Conservation (phyloP, 169 alveolate genomes). For the Amoebophrya sp. region DNA sequence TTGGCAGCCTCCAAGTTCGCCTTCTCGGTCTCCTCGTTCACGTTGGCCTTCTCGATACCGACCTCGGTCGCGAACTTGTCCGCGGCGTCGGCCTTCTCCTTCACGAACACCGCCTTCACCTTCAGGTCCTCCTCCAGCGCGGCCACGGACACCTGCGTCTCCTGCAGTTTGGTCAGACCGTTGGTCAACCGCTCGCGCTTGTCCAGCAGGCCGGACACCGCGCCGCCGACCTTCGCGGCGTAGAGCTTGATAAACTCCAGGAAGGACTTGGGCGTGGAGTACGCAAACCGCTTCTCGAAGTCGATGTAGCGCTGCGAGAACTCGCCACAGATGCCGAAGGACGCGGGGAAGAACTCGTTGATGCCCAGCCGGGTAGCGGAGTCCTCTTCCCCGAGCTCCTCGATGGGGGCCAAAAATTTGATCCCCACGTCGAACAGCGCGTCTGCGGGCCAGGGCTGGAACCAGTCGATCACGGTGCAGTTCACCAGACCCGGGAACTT, state of each 20-base stretch:
- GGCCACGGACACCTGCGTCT: conserved; percentile 76
- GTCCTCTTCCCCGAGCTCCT: conserved; percentile 68
- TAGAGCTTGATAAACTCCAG: conserved; percentile 85
- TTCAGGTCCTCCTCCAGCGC: conserved; percentile 73
- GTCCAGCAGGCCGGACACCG: conserved; percentile 55
- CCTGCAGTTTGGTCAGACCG: conserved; percentile 77
- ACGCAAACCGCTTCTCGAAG: conserved; percentile 81
- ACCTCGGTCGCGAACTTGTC: conserved; percentile 85
- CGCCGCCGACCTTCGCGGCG: conserved; percentile 3
- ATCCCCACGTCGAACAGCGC: conserved; percentile 83
- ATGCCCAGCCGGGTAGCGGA: conserved; percentile 64
- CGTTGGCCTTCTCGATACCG: conserved; percentile 82
- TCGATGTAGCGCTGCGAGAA: conserved; percentile 42
- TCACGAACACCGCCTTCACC: conserved; percentile 76
- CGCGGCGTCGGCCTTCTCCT: conserved; percentile 83
- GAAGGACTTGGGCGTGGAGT: conserved; percentile 91
- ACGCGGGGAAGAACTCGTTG: conserved; percentile 77
- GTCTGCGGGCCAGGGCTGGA: conserved; percentile 91
- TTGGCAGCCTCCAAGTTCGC: conserved; percentile 83
- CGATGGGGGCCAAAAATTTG: conserved; percentile 67
- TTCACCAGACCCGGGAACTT: conserved; percentile 89
- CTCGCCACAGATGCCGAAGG: conserved; percentile 66
- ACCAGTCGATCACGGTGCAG: conserved; percentile 89
- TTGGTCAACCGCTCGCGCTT: conserved; percentile 72
- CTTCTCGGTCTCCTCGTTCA: conserved; percentile 70